Conservation (phyloP, 2,329 filamentous ascomycete species). For the Fusarium duplospermum region DNA sequence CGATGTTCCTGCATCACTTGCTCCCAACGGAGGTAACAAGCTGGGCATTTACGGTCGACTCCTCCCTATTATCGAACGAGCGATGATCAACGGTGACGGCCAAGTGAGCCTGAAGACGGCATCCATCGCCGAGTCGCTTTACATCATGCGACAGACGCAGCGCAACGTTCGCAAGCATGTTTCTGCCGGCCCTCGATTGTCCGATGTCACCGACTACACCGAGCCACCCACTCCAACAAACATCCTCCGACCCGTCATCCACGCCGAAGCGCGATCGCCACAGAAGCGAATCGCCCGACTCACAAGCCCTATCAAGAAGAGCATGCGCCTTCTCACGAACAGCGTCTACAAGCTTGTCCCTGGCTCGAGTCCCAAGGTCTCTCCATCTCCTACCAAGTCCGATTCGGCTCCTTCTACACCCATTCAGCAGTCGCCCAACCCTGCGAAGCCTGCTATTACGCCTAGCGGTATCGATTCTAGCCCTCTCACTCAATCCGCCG, state of each 20-base stretch:
- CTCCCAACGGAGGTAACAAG: slow-evolving; percentile 43
- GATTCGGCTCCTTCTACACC: slow-evolving; percentile 43
- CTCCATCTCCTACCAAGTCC: slow-evolving; percentile 49
- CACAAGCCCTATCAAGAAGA: slow-evolving; percentile 42
- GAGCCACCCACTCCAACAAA: slow-evolving; percentile 45
- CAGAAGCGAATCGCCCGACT: slow-evolving; percentile 46
- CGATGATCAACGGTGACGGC: slow-evolving; percentile 27
- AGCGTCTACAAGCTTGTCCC: slow-evolving; percentile 47
- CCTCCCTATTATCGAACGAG: slow-evolving; percentile 40
- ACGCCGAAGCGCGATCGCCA: slow-evolving; percentile 46
- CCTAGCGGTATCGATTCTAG: slow-evolving; percentile 25
- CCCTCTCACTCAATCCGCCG: slow-evolving; percentile 16
- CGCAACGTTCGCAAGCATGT: slow-evolving; percentile 39
- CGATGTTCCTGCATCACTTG: neutral
- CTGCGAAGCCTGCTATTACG: slow-evolving; percentile 16
- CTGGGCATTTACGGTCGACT: slow-evolving; percentile 41
- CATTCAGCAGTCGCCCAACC: slow-evolving; percentile 29
- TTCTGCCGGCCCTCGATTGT: slow-evolving; percentile 38
- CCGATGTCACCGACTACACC: slow-evolving; percentile 44
- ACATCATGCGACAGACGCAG: slow-evolving; percentile 31
- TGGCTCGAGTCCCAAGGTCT: slow-evolving; percentile 32
- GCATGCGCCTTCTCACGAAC: slow-evolving; percentile 43
- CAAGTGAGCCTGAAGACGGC: slow-evolving; percentile 43
- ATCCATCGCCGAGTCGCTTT: slow-evolving; percentile 41
- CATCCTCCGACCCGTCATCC: slow-evolving; percentile 34